phyloP scores from a whole-genome alignment of 225 moss, liverwort and hornwort species.

The Lunularia cruciata region DNA sequence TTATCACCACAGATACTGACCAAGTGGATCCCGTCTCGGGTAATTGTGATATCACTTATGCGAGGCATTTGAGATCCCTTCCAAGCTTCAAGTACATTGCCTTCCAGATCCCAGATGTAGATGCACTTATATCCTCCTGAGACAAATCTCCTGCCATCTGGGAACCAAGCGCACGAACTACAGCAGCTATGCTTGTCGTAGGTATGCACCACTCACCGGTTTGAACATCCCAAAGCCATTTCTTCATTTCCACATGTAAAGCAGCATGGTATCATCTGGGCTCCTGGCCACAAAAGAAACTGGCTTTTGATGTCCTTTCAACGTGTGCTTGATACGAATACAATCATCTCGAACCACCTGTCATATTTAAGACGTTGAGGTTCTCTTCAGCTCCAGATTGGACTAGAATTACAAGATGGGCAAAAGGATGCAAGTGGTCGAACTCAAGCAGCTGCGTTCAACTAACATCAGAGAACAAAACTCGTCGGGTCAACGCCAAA shows the following conservation, averaged over 20 bases:
- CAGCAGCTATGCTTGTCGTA: constrained; percentile 80
- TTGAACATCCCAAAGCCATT: constrained; percentile 84
- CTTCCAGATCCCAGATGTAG: constrained; percentile 96
- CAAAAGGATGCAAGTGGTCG: neutral
- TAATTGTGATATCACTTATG: constrained; percentile 91
- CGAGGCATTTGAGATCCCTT: constrained; percentile 92
- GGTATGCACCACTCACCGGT: constrained; percentile 88
- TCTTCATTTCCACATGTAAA: constrained; percentile 96
- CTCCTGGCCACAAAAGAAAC: constrained; percentile 99
- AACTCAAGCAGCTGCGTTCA: neutral
- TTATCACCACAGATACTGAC: constrained; percentile 86
- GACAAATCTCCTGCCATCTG: constrained; percentile 87
- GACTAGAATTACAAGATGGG: neutral
- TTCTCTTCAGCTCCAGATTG: neutral
- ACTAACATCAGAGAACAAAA: neutral
- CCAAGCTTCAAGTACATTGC: constrained; percentile 90
- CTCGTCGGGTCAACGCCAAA: no score
- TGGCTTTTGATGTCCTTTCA: constrained; percentile 77
- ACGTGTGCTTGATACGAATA: constrained; percentile 70
- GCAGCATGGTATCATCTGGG: constrained; percentile 89
- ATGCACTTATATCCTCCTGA: constrained; percentile 99
- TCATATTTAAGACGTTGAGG: no score
- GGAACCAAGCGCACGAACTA: constrained; percentile 98
- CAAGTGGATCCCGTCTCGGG: constrained; percentile 87
- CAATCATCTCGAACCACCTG: constrained; percentile 82